Conservation (phyloP, 768 basidiomycete genomes). For the Lactifluus subvellereus region DNA sequence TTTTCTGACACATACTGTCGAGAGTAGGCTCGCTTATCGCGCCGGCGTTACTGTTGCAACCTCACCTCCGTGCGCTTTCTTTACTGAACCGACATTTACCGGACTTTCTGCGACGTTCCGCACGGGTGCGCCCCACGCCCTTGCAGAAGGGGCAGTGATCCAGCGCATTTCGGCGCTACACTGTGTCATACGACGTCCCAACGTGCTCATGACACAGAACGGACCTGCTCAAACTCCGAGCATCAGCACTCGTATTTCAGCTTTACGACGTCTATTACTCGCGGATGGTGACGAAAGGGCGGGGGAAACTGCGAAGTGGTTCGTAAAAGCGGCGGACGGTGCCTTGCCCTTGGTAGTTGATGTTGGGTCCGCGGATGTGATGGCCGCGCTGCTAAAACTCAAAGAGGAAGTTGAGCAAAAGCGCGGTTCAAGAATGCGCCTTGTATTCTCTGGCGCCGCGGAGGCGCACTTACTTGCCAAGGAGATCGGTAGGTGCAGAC, state of each 20-base stretch:
- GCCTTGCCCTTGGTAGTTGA: slow-evolving; percentile 57
- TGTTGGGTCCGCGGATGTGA: slow-evolving; percentile 69
- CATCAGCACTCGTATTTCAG: slow-evolving; percentile 77
- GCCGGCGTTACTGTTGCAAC: slow-evolving; percentile 41
- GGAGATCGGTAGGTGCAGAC: slow-evolving; percentile 40
- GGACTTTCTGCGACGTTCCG: slow-evolving; percentile 30
- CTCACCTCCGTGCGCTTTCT: slow-evolving; percentile 31
- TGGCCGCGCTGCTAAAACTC: slow-evolving; percentile 59
- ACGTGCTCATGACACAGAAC: slow-evolving; percentile 25
- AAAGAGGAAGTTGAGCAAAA: slow-evolving; percentile 46
- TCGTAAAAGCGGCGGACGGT: slow-evolving; percentile 40
- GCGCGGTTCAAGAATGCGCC: slow-evolving; percentile 30
- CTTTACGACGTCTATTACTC: slow-evolving; percentile 60
- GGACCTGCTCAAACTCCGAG: slow-evolving; percentile 34
- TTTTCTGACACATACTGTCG: slow-evolving; percentile 2
- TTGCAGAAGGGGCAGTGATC: slow-evolving; percentile 39
- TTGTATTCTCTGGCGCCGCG: slow-evolving; percentile 51
- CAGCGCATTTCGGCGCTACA: slow-evolving; percentile 40
- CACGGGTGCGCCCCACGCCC: slow-evolving; percentile 36
- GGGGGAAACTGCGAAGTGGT: slow-evolving; percentile 32
- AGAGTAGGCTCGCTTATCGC: slow-evolving; percentile 40
- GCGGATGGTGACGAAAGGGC: slow-evolving; percentile 30
- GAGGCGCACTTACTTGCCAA: slow-evolving; percentile 61
- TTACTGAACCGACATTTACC: slow-evolving; percentile 1
- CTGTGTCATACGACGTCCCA: slow-evolving; percentile 46